phyloP scores from a whole-genome alignment of 78 protist species.

The slime mould (Dictyostelium discoideum) region dicty_2.7 NC_007090.3:3245501-3246000 shows the following conservation, averaged over 20 bases:
- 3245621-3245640: slow-evolving; percentile 58
- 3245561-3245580: background rate
- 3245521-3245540: background rate
- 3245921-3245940: too few relatives aligned
- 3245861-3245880: slow-evolving; percentile 81
- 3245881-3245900: slow-evolving; percentile 84
- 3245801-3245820: slow-evolving; percentile 81
- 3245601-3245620: slow-evolving; percentile 66
- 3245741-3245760: slow-evolving; percentile 84
- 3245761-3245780: slow-evolving; percentile 85
- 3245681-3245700: slow-evolving; percentile 84
- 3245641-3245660: slow-evolving; percentile 78
- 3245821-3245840: slow-evolving; percentile 81
- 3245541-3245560: background rate
- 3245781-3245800: slow-evolving; percentile 85
- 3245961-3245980: too few relatives aligned
- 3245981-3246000: too few relatives aligned
- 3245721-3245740: slow-evolving; percentile 85
- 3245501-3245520: background rate
- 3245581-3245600: background rate
- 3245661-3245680: slow-evolving; percentile 75
- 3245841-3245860: slow-evolving; percentile 83
- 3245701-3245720: slow-evolving; percentile 82
- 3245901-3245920: slow-evolving; percentile 60
- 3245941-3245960: too few relatives aligned